These are phyloP conservation scores for Leccinum huronense DNA, from an alignment of 1,284 basidiomycete species.

Conservation along the genomic window DNA sequence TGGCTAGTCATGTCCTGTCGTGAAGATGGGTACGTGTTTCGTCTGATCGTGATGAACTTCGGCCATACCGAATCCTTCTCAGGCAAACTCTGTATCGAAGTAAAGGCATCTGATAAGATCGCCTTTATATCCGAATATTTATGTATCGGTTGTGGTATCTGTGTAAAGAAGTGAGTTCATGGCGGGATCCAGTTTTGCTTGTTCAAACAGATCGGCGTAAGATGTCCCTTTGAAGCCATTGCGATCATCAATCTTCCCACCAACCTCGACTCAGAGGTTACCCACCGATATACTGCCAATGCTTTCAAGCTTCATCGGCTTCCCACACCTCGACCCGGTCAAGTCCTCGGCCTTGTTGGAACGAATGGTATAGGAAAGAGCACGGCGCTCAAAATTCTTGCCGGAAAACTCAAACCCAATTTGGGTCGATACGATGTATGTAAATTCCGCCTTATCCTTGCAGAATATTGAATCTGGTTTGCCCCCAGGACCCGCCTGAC, in stretches of 20 bases:
- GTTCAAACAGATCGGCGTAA: conserved; percentile 5
- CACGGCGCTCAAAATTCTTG: conserved; percentile 92
- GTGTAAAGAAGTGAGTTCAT: conserved; percentile 54
- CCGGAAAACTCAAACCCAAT: conserved; percentile 94
- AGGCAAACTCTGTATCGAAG: conserved; percentile 98
- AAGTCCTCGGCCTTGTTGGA: conserved; percentile 93
- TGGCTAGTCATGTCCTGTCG: conserved; percentile 88
- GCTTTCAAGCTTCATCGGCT: conserved; percentile 97
- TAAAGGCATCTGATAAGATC: conserved; percentile 90
- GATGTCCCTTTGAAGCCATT: conserved; percentile 1
- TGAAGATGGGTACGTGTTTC: conserved; percentile 74
- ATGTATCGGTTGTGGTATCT: conserved; percentile 98
- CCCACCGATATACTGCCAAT: conserved; percentile 96
- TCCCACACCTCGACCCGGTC: conserved; percentile 91
- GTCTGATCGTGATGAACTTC: conserved; percentile 16
- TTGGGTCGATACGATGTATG: conserved; percentile 85
- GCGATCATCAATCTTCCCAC: conserved; percentile 55
- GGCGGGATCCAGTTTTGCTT: conserved; percentile 8
- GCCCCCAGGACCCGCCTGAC: conserved; percentile 82
- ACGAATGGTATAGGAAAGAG: conserved; percentile 99
- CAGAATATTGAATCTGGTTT: conserved; percentile 7
- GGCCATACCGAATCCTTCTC: not conserved
- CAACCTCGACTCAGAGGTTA: conserved; percentile 90
- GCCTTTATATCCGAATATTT: conserved; percentile 82
- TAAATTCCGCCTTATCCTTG: conserved; percentile 16